Evolutionary conservation across 164 flowering plant genomes (phyloP).

Genomic region (Vitis riparia): DNA sequence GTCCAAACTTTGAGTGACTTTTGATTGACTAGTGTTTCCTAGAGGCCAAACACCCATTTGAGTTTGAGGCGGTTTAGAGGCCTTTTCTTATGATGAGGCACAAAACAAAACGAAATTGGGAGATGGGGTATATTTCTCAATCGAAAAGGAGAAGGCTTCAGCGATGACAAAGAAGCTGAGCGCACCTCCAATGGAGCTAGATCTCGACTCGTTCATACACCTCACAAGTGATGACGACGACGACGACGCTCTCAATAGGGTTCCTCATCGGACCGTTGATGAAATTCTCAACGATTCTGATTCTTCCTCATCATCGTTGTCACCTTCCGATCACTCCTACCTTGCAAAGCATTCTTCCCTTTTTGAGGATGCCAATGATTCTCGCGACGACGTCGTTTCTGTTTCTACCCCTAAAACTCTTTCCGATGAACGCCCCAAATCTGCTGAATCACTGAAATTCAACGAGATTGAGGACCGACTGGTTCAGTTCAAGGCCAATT

Average conservation of each 20-base stretch:
- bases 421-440: background rate
- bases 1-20: too few species aligned
- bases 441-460: background rate
- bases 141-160: background rate
- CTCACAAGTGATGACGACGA: slow-evolving; percentile 34
- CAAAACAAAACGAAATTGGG: background rate
- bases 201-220: slow-evolving; percentile 67
- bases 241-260: slow-evolving; percentile 22
- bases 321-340: slow-evolving; percentile 4
- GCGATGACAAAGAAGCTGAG: slow-evolving; percentile 16
- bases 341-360: background rate
- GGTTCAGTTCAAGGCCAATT: slow-evolving; percentile 4
- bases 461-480: background rate
- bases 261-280: slow-evolving; percentile 64
- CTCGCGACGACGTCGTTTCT: slow-evolving; percentile 18
- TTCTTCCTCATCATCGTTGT: slow-evolving; percentile 47
- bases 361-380: slow-evolving; percentile 2
- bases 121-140: background rate
- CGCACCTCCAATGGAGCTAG: slow-evolving; percentile 51
- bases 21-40: too few species aligned
- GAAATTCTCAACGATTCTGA: slow-evolving; percentile 82
- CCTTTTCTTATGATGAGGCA: background rate
- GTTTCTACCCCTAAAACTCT: slow-evolving; percentile 11
- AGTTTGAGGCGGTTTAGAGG: too few species aligned
- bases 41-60: too few species aligned